Base-by-base conservation (phyloP, 2,329 filamentous ascomycete species). In the Epichloe glyceriae region DNA sequence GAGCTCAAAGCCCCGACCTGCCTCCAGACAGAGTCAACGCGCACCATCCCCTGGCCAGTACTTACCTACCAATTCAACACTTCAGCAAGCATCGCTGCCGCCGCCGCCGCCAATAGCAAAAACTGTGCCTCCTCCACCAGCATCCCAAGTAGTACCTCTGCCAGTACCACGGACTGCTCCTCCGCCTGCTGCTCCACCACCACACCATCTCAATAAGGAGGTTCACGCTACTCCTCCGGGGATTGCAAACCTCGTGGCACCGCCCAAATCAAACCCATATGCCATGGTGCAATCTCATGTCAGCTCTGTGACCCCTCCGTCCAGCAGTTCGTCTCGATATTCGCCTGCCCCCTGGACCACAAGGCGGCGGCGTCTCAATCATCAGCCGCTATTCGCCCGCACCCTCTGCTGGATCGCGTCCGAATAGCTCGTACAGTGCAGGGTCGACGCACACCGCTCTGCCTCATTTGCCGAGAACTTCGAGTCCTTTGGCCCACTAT, bases 401-500 rank as follows among this genome's bases (percentile, higher is more conserved):
- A 0, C 73, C 73, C 0, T 57, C 67, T 8, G 58, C 58, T 38
- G 50, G 49, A 19, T 61, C 67, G 6, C 70, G 74, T 12, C 64
- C 68, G 2, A 64, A 67, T n/a, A 69, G 64, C 44, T 73, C 76
- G 17, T 70, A 69, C 33, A 63, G 65, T 54, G 50, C 64, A 17
- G 64, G 65, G 53, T 50, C 65, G 15, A 59, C 72, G 8, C 70
- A 74, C 26, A 67, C 76, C 14, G 63, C 72, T 38, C 66, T 82
- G 40, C 69, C 78, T 45, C 79, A 83, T 58, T 73, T 80, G 54
- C 80, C 81, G 8, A 71, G 81, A 55, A 84, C 81, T 2, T 84
- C 80, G 2, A 85, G 81, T 55, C 81, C 81, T 0, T 63, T 84
- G 52, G 80, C 80, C 5, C 79, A 84, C 57, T 83, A 81, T 52